Evolutionary conservation across 2,329 filamentous ascomycete genomes (phyloP), one percentile per base, ranked within the genome.

Genomic region (Davidsoniella virescens): DNA sequence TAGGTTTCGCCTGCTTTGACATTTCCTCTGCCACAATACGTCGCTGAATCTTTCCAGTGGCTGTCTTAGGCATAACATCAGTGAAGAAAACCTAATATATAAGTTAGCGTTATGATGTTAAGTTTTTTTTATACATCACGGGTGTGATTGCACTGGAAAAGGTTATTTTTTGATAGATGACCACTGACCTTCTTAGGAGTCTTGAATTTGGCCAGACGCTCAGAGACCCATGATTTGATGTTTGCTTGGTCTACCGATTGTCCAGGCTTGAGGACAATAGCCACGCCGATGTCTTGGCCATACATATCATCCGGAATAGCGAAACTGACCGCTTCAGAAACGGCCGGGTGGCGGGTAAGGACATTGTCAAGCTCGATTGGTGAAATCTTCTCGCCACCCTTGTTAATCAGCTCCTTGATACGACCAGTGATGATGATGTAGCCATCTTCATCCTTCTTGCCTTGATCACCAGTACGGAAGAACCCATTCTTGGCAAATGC

Each of bases 381-480:
- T 56, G 79, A 84, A 61, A 93, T 92, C 69, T 92, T 92, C 68
- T 93, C 86, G 53, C 86, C 86, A 50, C 83, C 85, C 66, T 90
- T 88, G 67, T 87, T 87, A 70, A 94, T 93, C 48, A 94, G 71
- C 66, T 94, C 87, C 71, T 94, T 94, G 67, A 93, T 93, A 49
- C 87, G 74, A n/a, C 87, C 87, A 0, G 87, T 93, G 64, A 94
- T 90, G 60, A 84, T 73, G 9, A 94, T 69, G 61, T 92, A 93
- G 53, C 85, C 84, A 57, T 92, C 84, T 52, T 76, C 67, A 59
- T 93, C 86, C 61, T 78, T 73, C 66, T 82, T 84, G 46, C 87
- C 87, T 64, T 93, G 85, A 61, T 94, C 87, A 5, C 87, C 87
- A 0, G 87, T 93, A 57, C 86, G 76, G 75, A 94, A 93, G 68